These are phyloP conservation scores for Athelia psychrophila DNA, from an alignment of 1,284 basidiomycete species.

Conservation along the genomic window DNA sequence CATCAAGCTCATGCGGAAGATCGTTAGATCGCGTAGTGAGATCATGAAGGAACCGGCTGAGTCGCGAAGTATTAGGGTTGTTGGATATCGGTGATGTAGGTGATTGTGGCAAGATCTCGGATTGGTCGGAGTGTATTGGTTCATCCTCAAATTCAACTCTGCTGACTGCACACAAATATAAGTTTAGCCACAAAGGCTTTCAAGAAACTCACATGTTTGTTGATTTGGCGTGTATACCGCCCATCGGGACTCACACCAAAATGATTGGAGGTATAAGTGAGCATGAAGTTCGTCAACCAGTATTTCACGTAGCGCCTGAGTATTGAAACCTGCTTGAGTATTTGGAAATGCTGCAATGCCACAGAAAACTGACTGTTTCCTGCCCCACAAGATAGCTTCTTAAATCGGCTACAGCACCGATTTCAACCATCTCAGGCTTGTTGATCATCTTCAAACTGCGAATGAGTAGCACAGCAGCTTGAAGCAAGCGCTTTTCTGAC, in stretches of 20 bases:
- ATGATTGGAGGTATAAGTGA: constrained; percentile 96
- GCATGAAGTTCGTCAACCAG: constrained; percentile 95
- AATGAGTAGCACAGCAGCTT: constrained; percentile 88
- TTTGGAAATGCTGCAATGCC: constrained; percentile 4
- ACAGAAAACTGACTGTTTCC: constrained; percentile 65
- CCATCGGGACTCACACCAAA: constrained; percentile 96
- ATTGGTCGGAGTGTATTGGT: constrained; percentile 19
- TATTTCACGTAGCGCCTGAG: constrained; percentile 85
- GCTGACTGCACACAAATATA: constrained; percentile 39
- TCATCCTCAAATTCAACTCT: constrained; percentile 60
- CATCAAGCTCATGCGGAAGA: constrained; percentile 70
- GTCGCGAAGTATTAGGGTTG: constrained; percentile 40
- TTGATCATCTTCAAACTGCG: constrained; percentile 90
- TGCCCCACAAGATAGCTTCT: constrained; percentile 85
- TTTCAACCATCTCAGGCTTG: constrained; percentile 89
- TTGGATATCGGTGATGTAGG: constrained; percentile 34
- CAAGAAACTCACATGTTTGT: constrained; percentile 55
- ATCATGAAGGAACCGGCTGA: constrained; percentile 67
- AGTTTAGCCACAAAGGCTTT: constrained; percentile 4
- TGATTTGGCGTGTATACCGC: constrained; percentile 81
- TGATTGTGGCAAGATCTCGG: constrained; percentile 20
- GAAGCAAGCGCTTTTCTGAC: constrained; percentile 91
- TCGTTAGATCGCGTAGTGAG: constrained; percentile 80
- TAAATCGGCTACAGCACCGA: constrained; percentile 91
- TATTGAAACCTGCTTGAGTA: constrained; percentile 14